phyloP scores from a whole-genome alignment of 75 land plant species.

The Adiantum capillusveneris region DNA sequence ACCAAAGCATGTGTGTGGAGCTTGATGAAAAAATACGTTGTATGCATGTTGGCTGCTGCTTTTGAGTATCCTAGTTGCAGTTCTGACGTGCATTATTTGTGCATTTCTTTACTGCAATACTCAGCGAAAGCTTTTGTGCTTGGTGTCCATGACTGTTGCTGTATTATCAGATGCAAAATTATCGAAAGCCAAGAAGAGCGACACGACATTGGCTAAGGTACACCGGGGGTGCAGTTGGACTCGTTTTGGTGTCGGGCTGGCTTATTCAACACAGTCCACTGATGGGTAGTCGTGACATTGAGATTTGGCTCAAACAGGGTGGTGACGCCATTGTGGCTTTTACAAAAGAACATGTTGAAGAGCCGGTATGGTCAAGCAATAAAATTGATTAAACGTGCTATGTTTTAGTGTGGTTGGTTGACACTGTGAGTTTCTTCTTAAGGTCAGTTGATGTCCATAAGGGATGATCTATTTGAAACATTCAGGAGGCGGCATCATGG shows the following conservation, averaged over 20 bases:
- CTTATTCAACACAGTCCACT: constrained; percentile 73
- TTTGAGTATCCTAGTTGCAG: no score
- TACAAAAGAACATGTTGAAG: constrained; percentile 76
- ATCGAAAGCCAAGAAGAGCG: constrained; percentile 58
- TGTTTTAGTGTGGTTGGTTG: background rate
- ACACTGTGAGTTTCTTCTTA: background rate
- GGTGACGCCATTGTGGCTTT: constrained; percentile 50
- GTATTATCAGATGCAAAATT: constrained; percentile 41
- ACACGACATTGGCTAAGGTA: constrained; percentile 67
- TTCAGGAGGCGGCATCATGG: constrained; percentile 81
- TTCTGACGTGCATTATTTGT: no score
- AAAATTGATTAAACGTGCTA: background rate
- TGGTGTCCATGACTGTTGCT: no score
- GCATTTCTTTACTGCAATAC: no score
- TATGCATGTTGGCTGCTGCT: no score
- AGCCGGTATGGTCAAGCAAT: constrained; percentile 49
- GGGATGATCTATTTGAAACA: constrained; percentile 94
- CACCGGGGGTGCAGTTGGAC: constrained; percentile 64
- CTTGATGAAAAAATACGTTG: no score
- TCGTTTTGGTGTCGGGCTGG: constrained; percentile 69
- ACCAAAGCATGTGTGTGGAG: no score
- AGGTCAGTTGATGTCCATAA: constrained; percentile 76
- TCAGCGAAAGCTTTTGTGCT: no score
- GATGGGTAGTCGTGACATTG: constrained; percentile 83
- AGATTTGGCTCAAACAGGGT: constrained; percentile 78